Evolutionary conservation across 176 grass and related monocot species (phyloP).

Genomic region (Pontederia paniculata): DNA sequence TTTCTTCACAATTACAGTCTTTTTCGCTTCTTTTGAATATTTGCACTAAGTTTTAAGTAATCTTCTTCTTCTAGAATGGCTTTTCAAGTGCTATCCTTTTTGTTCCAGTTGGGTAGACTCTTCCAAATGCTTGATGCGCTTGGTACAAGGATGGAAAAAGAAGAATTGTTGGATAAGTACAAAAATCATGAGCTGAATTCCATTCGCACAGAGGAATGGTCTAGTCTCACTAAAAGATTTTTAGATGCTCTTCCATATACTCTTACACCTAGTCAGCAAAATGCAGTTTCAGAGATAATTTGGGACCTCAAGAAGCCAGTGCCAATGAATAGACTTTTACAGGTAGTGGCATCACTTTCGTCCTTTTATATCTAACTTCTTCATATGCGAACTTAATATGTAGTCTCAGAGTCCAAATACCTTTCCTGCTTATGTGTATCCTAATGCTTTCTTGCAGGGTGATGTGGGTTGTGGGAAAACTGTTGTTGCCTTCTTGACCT

Average conservation of each 20-base stretch:
- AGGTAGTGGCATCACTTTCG: conserved; percentile 39
- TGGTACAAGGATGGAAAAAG: conserved; percentile 59
- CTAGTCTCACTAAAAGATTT: conserved; percentile 52
- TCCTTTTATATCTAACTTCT: conserved; percentile 18
- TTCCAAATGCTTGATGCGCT: conserved; percentile 94
- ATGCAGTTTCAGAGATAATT: conserved; percentile 95
- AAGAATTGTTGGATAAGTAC: conserved; percentile 63
- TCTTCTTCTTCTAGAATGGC: background rate
- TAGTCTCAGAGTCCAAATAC: no score
- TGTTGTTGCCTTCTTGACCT: conserved; percentile 81
- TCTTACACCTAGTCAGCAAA: conserved; percentile 71
- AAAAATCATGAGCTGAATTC: conserved; percentile 61
- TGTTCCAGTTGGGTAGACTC: conserved; percentile 70
- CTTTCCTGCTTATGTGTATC: no score
- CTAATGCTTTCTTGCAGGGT: conserved; percentile 38
- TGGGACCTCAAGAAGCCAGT: conserved; percentile 89
- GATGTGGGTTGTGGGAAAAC: conserved; percentile 99
- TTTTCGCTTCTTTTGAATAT: no score
- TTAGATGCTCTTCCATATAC: conserved; percentile 69
- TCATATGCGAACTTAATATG: conserved; percentile 9
- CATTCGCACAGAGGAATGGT: conserved; percentile 45
- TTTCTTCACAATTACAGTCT: no score
- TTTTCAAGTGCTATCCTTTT: conserved; percentile 6
- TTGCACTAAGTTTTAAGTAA: background rate
- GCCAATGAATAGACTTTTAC: conserved; percentile 91